Conservation (phyloP, 495 filamentous ascomycete species). For the Lepidopterella palustris region DNA sequence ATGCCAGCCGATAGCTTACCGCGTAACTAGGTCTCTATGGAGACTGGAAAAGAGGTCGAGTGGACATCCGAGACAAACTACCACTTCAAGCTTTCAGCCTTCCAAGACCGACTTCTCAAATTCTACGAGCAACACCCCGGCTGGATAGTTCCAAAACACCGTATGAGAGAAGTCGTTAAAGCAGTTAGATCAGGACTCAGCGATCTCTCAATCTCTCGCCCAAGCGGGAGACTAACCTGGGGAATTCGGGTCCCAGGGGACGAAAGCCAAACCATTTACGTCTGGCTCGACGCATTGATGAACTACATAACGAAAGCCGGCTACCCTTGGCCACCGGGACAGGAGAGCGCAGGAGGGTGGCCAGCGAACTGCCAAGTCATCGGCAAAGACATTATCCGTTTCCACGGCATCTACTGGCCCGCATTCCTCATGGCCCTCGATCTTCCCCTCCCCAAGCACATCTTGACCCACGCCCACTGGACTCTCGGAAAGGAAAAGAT, state of each 20-base stretch:
- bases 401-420: conserved; percentile 98
- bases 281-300: conserved; percentile 92
- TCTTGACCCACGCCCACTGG: conserved; percentile 92
- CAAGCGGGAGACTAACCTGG: conserved; percentile 71
- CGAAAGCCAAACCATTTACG: conserved; percentile 84
- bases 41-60: conserved; percentile 87
- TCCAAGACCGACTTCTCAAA: conserved; percentile 65
- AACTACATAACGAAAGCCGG: conserved; percentile 87
- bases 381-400: conserved; percentile 93
- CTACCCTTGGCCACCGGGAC: conserved; percentile 69
- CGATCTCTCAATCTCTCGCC: conserved; percentile 86
- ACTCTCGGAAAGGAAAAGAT: conserved; percentile 84
- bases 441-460: conserved; percentile 70
- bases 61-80: conserved; percentile 94
- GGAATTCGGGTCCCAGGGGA: conserved; percentile 87
- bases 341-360: conserved; percentile 62
- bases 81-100: conserved; percentile 82
- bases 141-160: conserved; percentile 61
- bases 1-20: neutral
- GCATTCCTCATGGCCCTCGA: conserved; percentile 87
- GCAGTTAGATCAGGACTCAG: conserved; percentile 63
- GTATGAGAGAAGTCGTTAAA: conserved; percentile 62
- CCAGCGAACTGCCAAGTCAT: conserved; percentile 88
- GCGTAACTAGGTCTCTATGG: conserved; percentile 53
- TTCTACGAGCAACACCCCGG: conserved; percentile 67